Evolutionary conservation across 768 basidiomycete species (phyloP).

Genomic region (Gelatoporia subvermispora): DNA sequence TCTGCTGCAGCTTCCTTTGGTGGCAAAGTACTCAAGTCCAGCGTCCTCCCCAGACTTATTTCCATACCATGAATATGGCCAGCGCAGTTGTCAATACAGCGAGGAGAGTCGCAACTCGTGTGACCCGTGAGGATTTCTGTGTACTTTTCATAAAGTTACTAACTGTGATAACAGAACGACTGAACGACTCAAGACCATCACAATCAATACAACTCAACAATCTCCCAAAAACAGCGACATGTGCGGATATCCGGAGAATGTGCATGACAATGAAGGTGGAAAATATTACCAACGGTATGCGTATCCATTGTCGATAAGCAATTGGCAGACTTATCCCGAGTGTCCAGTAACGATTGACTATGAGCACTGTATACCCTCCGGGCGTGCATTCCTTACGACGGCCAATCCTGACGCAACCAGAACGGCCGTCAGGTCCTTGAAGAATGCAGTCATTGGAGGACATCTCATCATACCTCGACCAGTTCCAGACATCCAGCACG

Average conservation of each 20-base stretch:
- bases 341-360: constrained; percentile 55
- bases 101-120: too few relatives aligned
- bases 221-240: constrained; percentile 48
- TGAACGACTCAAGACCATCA: too few relatives aligned
- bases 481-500: constrained; percentile 11
- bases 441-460: constrained; percentile 42
- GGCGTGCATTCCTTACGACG: constrained; percentile 54
- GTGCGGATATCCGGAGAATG: constrained; percentile 44
- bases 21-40: too few relatives aligned
- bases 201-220: constrained; percentile 43
- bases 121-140: too few relatives aligned
- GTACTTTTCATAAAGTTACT: too few relatives aligned
- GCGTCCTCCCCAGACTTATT: too few relatives aligned
- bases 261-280: constrained; percentile 29
- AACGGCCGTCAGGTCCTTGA: constrained; percentile 37
- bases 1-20: too few relatives aligned
- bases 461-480: constrained; percentile 32
- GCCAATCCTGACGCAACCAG: constrained; percentile 39
- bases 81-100: neutral
- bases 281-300: constrained; percentile 22
- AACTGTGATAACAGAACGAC: neutral
- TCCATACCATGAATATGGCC: too few relatives aligned
- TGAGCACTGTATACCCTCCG: constrained; percentile 52
- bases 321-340: neutral
- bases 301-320: neutral